phyloP scores from a whole-genome alignment of 164 flowering plant genomes.

The Vitis amurensis region DNA sequence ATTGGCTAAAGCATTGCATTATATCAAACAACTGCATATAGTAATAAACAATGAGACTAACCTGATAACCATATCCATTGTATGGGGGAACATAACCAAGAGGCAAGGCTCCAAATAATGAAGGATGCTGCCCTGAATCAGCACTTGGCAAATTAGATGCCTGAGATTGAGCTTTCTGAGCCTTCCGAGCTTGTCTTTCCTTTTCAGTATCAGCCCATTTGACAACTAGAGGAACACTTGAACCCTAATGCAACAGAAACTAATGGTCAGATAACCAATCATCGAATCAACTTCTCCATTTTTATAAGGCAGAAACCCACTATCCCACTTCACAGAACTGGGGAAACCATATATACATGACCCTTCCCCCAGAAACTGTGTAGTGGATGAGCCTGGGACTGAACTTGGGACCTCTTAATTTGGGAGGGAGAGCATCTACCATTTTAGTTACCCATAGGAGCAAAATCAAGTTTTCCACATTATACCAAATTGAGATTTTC shows the following conservation, averaged over 20 bases:
- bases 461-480: too few relatives aligned
- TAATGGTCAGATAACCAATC: constrained; percentile 6
- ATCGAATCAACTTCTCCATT: neutral
- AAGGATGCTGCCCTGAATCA: constrained; percentile 69
- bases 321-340: too few relatives aligned
- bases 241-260: constrained; percentile 55
- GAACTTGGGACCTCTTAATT: too few relatives aligned
- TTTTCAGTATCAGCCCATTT: constrained; percentile 99
- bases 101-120: constrained; percentile 86
- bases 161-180: constrained; percentile 83
- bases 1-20: neutral
- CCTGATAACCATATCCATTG: constrained; percentile 96
- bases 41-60: constrained; percentile 16
- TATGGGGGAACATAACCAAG: constrained; percentile 80
- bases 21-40: neutral
- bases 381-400: too few relatives aligned
- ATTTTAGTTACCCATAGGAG: too few relatives aligned
- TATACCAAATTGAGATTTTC: too few relatives aligned
- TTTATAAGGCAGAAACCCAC: too few relatives aligned
- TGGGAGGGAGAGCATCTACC: too few relatives aligned
- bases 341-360: too few relatives aligned
- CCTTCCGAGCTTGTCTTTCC: constrained; percentile 92
- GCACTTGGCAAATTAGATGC: constrained; percentile 45
- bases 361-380: too few relatives aligned
- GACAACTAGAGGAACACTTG: constrained; percentile 93